phyloP scores from a whole-genome alignment of 305 asterid genomes.

The Solanum hybrid region DNA sequence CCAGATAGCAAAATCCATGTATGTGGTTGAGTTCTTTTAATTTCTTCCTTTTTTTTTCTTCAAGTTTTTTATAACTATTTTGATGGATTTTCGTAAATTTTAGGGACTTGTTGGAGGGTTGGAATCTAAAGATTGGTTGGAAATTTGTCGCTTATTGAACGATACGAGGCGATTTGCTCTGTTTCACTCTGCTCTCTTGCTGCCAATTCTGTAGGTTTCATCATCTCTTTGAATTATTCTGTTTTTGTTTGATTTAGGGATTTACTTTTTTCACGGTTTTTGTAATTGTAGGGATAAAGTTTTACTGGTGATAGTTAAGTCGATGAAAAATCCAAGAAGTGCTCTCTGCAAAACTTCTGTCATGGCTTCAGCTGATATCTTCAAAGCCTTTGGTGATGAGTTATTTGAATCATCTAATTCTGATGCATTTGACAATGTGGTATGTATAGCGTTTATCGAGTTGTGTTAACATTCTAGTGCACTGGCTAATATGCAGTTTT shows the following conservation, averaged over 20 bases:
- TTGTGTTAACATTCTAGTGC: not conserved
- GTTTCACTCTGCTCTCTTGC: slow-evolving; percentile 50
- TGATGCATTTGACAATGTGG: slow-evolving; percentile 62
- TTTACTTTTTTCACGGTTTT: not conserved
- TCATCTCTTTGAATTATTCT: not conserved
- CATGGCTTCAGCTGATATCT: slow-evolving; percentile 86
- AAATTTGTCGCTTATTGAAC: slow-evolving; percentile 81
- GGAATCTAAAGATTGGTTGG: slow-evolving; percentile 93
- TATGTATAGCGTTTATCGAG: slow-evolving; percentile 7
- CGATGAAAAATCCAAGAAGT: slow-evolving; percentile 97
- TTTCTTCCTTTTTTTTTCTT: not conserved
- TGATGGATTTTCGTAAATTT: not conserved
- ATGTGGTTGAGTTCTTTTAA: not conserved
- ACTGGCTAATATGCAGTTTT: not conserved
- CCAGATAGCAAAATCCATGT: slow-evolving; percentile 67
- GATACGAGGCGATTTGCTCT: slow-evolving; percentile 66
- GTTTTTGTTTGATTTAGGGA: not conserved
- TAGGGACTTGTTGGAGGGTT: slow-evolving; percentile 73
- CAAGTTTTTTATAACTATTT: not conserved
- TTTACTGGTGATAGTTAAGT: slow-evolving; percentile 49
- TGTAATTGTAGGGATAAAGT: slow-evolving; percentile 46
- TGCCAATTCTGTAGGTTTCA: slow-evolving; percentile 52
- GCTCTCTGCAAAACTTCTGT: slow-evolving; percentile 84
- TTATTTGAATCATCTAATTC: slow-evolving; percentile 42
- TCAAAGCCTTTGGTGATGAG: slow-evolving; percentile 60